A percentile compares a stretch with the other conserved stretches of the same genome.
These are phyloP conservation scores for Capsicum baccatum DNA, from an alignment of 257 asterid species.

Conservation along the genomic window DNA sequence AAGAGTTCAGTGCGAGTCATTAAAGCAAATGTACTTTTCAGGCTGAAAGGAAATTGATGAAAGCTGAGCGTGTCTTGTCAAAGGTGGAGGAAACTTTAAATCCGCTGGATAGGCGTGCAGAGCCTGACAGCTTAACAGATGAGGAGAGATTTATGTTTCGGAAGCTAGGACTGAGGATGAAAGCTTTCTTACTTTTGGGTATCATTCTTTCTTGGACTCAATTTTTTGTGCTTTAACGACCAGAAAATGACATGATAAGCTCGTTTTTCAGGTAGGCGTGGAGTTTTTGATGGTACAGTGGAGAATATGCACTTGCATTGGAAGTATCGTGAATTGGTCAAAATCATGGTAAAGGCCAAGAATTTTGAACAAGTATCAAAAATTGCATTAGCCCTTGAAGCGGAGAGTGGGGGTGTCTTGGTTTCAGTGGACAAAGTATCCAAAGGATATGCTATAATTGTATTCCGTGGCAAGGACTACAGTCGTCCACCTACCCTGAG, in stretches of 20 bases:
- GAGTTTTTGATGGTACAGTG: conserved; percentile 95
- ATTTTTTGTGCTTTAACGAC: conserved; percentile 27
- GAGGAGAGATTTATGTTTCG: conserved; percentile 98
- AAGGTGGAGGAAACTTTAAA: conserved; percentile 77
- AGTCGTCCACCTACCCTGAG: conserved; percentile 70
- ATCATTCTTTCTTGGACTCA: conserved; percentile 32
- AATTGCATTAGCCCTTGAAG: conserved; percentile 88
- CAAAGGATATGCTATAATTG: conserved; percentile 89
- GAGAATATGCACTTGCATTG: conserved; percentile 99
- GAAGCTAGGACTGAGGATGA: conserved; percentile 96
- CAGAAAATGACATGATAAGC: conserved; percentile 29
- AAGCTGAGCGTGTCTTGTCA: conserved; percentile 77
- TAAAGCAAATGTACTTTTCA: conserved; percentile 39
- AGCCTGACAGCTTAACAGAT: conserved; percentile 73
- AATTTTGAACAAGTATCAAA: conserved; percentile 70
- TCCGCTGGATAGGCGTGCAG: conserved; percentile 71
- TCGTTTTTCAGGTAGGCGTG: conserved; percentile 86
- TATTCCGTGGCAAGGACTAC: conserved; percentile 88
- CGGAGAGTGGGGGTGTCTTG: conserved; percentile 94
- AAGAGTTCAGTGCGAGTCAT: background rate
- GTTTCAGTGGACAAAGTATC: conserved; percentile 93
- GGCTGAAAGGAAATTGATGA: conserved; percentile 75
- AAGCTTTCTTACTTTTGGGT: conserved; percentile 97
- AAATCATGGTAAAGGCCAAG: conserved; percentile 82
- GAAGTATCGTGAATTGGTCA: conserved; percentile 91